Percentiles rank a stretch among this genome's conserved stretches.
Conservation (phyloP, 805 yeast genomes). For the Candida ponderosae region DNA sequence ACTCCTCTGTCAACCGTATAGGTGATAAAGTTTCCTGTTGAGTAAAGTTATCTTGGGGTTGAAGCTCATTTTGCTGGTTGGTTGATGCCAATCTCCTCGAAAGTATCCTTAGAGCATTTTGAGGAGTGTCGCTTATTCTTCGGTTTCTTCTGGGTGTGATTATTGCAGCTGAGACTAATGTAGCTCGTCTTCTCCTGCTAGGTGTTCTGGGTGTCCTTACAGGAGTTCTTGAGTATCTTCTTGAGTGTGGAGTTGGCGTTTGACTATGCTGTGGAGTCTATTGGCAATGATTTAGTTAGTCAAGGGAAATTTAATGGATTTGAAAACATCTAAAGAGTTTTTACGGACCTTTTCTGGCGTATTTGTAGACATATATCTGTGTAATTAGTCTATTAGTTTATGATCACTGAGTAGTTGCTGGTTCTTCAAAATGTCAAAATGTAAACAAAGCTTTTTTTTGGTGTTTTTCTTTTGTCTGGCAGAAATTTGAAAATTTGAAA, state of each 20-base stretch:
- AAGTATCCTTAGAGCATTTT: conserved; percentile 12
- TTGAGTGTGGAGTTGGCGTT: conserved; percentile 7
- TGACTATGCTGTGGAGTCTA: background rate
- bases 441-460: too few species aligned
- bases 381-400: too few species aligned
- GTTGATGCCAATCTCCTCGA: conserved; percentile 14
- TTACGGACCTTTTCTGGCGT: conserved; percentile 1
- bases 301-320: too few species aligned
- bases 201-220: conserved; percentile 14
- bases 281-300: background rate
- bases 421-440: too few species aligned
- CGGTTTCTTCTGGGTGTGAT: conserved; percentile 15
- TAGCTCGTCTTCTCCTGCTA: conserved; percentile 12
- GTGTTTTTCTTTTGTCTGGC: too few species aligned
- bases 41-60: conserved; percentile 1
- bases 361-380: conserved; percentile 1
- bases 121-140: conserved; percentile 13
- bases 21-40: conserved; percentile 5
- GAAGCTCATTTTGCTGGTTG: conserved; percentile 1
- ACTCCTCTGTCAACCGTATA: background rate
- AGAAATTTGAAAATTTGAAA: too few species aligned
- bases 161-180: conserved; percentile 13
- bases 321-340: too few species aligned
- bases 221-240: conserved; percentile 13
- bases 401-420: too few species aligned